phyloP scores from a whole-genome alignment of 2,329 filamentous ascomycete genomes.

The Pyrenochaeta sp. region DNA sequence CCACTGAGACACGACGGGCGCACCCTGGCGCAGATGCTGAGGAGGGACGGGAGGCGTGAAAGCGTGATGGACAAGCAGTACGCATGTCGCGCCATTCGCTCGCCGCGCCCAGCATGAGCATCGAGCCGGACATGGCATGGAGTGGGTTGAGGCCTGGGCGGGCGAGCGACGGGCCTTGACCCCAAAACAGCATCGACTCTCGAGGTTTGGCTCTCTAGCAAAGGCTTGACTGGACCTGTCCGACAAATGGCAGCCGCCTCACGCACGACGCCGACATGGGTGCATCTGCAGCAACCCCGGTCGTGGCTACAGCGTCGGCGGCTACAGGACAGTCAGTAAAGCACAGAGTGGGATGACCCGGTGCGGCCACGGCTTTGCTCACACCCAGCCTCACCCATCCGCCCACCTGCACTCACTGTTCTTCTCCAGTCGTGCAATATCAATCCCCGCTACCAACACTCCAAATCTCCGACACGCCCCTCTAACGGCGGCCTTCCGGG shows the following conservation, averaged over 20 bases:
- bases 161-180: slow-evolving; percentile 5
- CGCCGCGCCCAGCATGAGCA: slow-evolving; percentile 21
- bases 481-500: not conserved
- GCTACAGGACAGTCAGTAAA: slow-evolving; percentile 5
- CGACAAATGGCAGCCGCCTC: slow-evolving; percentile 27
- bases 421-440: not conserved
- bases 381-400: not conserved
- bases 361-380: not conserved
- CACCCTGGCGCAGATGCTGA: slow-evolving; percentile 15
- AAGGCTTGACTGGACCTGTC: slow-evolving; percentile 25
- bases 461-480: not conserved
- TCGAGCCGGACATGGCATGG: slow-evolving; percentile 21
- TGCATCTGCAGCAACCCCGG: slow-evolving; percentile 19
- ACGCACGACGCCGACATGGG: slow-evolving; percentile 15
- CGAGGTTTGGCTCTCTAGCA: slow-evolving; percentile 22
- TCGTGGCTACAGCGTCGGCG: slow-evolving; percentile 17
- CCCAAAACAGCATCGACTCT: slow-evolving; percentile 8
- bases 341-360: not conserved
- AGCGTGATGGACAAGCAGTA: slow-evolving; percentile 15
- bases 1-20: slow-evolving; percentile 4
- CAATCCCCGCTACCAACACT: not conserved
- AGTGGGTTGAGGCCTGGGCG: slow-evolving; percentile 2
- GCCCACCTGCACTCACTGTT: not conserved
- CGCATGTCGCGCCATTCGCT: slow-evolving; percentile 24
- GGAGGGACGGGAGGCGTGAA: slow-evolving; percentile 16